Evolutionary conservation across 116 monocot species (phyloP), one percentile per base, ranked within the genome.

Genomic region (Thalassia testudinum): DNA sequence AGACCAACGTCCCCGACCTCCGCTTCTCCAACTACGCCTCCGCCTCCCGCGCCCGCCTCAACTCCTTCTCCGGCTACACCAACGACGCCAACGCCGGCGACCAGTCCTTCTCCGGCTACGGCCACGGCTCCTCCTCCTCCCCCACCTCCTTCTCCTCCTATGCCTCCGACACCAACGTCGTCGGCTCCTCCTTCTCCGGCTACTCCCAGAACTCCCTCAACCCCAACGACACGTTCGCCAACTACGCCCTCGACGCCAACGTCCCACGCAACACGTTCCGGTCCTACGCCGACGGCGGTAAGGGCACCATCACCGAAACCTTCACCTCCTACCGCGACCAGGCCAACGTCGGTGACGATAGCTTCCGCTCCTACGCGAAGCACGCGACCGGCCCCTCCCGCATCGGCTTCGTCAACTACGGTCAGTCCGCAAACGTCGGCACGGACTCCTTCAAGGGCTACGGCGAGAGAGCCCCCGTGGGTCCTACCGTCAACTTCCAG

Each of bases 281-380:
- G 0, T 34, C 28, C 26, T 87, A 87, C 69, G 69, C 66, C 37
- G 51, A 24, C 19, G 44, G 26, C 13, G 55, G 12, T 25, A 53
- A 52, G 27, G 67, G 62, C 16, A 63, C 26, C 56, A 58, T 62
- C 26, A 4, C 42, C 24, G 69, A 72, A 24, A 45, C 10, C 0
- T 82, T 82, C 68, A 47, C 27, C 44, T 54, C 42, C 21, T 82
- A 82, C 61, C 49, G 82, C 1, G 70, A 71, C 50, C 57, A 68
- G 48, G 59, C 82, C 65, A 82, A 82, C 25, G 82, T 77, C 19
- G 82, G 82, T 21, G 74, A 82, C 54, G 74, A 82, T 53, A 61
- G 20, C 42, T 81, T 81, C 67, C 7, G 59, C 1, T 81, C 81
- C 18, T 81, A 81, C 56, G 70, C 50, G 16, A 81, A 81, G 64